Percentiles rank a stretch among this genome's conserved stretches.
Conservation (phyloP, 2,329 filamentous ascomycete genomes). For the Talaromyces sp. region DNA sequence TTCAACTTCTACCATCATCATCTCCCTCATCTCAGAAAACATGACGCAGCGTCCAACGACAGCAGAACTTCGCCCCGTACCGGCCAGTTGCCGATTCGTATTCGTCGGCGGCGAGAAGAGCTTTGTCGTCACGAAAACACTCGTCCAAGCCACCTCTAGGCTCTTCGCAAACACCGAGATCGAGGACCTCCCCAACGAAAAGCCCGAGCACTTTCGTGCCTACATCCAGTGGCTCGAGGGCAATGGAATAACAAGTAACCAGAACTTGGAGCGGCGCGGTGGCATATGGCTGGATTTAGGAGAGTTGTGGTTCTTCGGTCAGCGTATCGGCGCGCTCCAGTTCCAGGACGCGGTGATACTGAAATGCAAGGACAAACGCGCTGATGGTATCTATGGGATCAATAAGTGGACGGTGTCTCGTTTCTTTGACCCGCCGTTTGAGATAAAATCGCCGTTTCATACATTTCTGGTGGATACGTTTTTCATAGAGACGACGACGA, state of each 20-base stretch:
- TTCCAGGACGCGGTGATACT: background rate
- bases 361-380: background rate
- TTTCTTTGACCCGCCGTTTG: background rate
- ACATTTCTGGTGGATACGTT: background rate
- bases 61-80: background rate
- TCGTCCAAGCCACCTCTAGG: background rate
- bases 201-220: background rate
- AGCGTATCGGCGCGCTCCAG: background rate
- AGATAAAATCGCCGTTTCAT: background rate
- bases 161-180: background rate
- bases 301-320: background rate
- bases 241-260: background rate
- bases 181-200: background rate
- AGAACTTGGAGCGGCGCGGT: background rate
- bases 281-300: background rate
- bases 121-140: background rate
- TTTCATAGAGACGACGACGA: background rate
- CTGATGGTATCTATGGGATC: background rate
- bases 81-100: background rate
- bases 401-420: background rate
- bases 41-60: background rate
- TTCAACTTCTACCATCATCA: background rate
- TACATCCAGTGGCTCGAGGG: background rate
- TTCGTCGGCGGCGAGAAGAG: background rate
- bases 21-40: background rate